Conservation (phyloP, 306 rosid genomes). For the Malus sylvestris region DNA sequence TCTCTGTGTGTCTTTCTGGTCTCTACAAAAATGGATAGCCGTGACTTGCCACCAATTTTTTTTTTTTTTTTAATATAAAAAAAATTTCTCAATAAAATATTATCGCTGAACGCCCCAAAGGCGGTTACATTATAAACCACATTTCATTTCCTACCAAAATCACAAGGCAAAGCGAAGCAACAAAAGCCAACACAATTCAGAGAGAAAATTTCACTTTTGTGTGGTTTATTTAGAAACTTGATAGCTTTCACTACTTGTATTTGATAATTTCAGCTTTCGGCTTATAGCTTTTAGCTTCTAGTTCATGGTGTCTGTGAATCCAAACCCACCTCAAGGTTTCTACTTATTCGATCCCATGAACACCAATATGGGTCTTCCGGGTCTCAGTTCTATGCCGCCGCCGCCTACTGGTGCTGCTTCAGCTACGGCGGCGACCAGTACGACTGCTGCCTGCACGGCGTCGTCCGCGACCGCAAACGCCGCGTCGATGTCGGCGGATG, state of each 20-base stretch:
- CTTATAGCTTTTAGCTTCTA: slow-evolving; percentile 29
- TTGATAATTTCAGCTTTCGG: not conserved
- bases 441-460: not conserved
- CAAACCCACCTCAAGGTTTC: slow-evolving; percentile 56
- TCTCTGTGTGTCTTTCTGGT: no score
- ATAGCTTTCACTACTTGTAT: not conserved
- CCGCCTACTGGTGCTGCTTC: slow-evolving; percentile 1
- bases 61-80: no score
- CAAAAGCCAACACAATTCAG: not conserved
- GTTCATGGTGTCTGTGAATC: slow-evolving; percentile 63
- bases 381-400: slow-evolving; percentile 35
- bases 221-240: not conserved
- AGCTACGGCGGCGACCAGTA: not conserved
- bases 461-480: not conserved
- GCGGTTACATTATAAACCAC: not conserved
- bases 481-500: slow-evolving; percentile 25
- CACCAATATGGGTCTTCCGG: slow-evolving; percentile 33
- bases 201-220: not conserved
- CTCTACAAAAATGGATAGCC: fast-evolving
- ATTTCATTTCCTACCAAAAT: not conserved
- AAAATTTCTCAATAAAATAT: no score
- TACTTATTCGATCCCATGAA: slow-evolving; percentile 53
- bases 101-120: not conserved
- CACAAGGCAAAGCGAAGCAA: not conserved
- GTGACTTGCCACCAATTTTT: no score